Evolutionary conservation across 169 alveolate genomes (phyloP), one percentile per base, ranked within the genome.

Genomic region (Cryptosporidium sp.): DNA sequence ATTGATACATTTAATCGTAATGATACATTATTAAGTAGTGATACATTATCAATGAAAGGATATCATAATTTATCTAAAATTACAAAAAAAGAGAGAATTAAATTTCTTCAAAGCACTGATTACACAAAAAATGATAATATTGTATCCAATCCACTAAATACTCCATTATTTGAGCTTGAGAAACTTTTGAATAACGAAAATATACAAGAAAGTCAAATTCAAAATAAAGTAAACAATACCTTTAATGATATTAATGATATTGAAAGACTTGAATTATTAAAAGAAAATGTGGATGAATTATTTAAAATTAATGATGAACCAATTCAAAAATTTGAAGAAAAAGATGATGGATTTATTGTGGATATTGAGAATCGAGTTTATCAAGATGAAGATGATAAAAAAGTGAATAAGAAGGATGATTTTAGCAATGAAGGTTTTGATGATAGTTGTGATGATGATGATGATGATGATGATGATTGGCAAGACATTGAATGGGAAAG

Each of bases 141-240:
- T 14, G 16, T 44, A 26, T 70, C 85, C 3, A 73, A 37, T 58
- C 89, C 89, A 14, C 45, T 80, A 23, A 80, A 80, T 33, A 62
- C 89, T n/a, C 68, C 89, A 23, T 42, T 80, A 26, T 48, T 62
- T 45, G 75, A 80, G 16, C 45, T 80, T 10, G 89, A 80, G 51
- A 33, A 42, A 26, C 68, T 80, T 3, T 31, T 80, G 39, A 72
- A 21, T 48, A n/a, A 14, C 23, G 48, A 72, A 52, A 52, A 14
- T 21, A 3, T 7, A 18, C 42, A 31, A 14, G 68, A 60, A 48
- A 62, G 6, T 23, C 48, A 3, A 23, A 29, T 12, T 18, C 14
- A 61, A 4, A 7, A 65, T 29, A 65, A 26, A 33, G 14, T 29
- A n/a, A n/a, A 37, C 14, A 67, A 65, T 65, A 60, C 8, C 8